phyloP scores from a whole-genome alignment of 495 filamentous ascomycete genomes.

The Penicillium fimorum region DNA sequence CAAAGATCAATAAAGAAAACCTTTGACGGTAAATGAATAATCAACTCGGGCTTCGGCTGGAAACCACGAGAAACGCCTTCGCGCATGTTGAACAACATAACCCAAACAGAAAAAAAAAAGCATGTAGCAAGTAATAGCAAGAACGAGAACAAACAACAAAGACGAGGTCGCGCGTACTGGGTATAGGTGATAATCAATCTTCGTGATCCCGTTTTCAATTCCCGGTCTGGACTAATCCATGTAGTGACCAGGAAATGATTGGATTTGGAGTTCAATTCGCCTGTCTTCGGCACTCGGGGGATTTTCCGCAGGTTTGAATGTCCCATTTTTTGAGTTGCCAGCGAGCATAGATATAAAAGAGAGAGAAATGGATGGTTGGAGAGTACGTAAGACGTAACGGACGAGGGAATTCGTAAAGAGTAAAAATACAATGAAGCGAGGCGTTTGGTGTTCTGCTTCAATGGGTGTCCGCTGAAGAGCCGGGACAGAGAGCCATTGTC shows the following conservation, averaged over 20 bases:
- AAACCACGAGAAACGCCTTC: slow-evolving; percentile 4
- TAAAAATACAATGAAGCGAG: slow-evolving; percentile 20
- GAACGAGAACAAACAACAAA: background rate
- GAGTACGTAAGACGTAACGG: slow-evolving; percentile 17
- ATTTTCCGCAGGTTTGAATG: background rate
- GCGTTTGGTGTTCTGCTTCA: background rate
- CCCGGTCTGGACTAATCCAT: background rate
- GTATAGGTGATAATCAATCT: slow-evolving; percentile 17
- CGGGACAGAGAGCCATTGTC: background rate
- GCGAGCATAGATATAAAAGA: slow-evolving; percentile 9
- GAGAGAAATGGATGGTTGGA: slow-evolving; percentile 12
- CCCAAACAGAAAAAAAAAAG: background rate
- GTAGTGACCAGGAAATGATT: background rate
- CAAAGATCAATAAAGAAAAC: background rate
- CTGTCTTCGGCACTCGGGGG: background rate
- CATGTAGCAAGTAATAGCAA: background rate
- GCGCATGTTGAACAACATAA: background rate
- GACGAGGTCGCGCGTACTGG: slow-evolving; percentile 8
- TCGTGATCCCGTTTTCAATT: slow-evolving; percentile 10
- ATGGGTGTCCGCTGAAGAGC: background rate
- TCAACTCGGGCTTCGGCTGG: background rate
- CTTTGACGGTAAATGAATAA: background rate
- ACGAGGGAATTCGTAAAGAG: slow-evolving; percentile 21
- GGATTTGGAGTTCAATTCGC: slow-evolving; percentile 6
- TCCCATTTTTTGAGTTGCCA: slow-evolving; percentile 6